Conservation (phyloP, 2,329 filamentous ascomycete species). For the Exophiala aquamarina region DNA sequence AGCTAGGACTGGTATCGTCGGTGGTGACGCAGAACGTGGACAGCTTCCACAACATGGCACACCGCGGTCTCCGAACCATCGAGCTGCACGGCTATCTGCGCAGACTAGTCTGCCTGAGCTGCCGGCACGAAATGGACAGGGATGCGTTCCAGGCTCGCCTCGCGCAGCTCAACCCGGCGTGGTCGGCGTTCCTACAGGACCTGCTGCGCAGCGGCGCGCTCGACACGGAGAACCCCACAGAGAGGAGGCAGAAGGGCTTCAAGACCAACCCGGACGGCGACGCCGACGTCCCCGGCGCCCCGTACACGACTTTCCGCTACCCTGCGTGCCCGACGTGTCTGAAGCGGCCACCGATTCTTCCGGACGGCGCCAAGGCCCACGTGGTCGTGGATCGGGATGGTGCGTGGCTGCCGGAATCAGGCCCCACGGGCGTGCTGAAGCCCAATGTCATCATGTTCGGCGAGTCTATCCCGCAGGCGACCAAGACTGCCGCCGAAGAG, state of each 20-base stretch:
- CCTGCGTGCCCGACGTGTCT: conserved; percentile 84
- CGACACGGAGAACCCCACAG: conserved; percentile 71
- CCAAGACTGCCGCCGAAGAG: conserved; percentile 75
- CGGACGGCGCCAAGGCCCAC: conserved; percentile 55
- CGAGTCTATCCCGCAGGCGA: conserved; percentile 70
- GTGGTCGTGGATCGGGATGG: conserved; percentile 78
- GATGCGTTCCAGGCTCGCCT: conserved; percentile 74
- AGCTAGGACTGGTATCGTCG: conserved; percentile 68
- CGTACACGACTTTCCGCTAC: conserved; percentile 88
- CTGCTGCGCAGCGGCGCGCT: conserved; percentile 74
- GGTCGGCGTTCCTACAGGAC: conserved; percentile 73
- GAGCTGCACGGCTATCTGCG: conserved; percentile 92
- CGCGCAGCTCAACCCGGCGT: conserved; percentile 77
- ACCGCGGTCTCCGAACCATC: conserved; percentile 71
- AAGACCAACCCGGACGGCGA: conserved; percentile 93
- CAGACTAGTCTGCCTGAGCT: conserved; percentile 77
- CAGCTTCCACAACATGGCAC: conserved; percentile 80
- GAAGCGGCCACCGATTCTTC: conserved; percentile 56
- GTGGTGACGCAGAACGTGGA: conserved; percentile 98
- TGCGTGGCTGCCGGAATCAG: conserved; percentile 64
- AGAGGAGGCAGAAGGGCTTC: conserved; percentile 67
- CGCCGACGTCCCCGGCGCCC: conserved; percentile 81
- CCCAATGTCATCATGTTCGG: conserved; percentile 97
- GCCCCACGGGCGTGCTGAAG: conserved; percentile 75
- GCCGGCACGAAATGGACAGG: conserved; percentile 69